Conservation (phyloP, 352 stramenopile genomes). For the Phytophthora rubi region DNA sequence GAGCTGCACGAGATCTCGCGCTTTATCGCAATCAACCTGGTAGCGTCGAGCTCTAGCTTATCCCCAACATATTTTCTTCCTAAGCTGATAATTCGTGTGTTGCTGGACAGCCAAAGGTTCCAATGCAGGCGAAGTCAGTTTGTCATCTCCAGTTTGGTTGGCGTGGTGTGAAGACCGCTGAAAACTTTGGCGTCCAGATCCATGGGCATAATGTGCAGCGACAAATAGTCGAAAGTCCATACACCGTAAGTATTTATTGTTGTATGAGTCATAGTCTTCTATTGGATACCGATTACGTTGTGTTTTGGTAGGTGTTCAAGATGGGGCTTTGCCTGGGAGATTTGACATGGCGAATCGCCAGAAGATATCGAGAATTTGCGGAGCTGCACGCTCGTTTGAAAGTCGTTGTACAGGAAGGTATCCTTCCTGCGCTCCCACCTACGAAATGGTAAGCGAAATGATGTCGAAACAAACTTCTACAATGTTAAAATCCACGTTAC, state of each 20-base stretch:
- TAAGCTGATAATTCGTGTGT: not conserved
- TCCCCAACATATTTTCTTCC: not conserved
- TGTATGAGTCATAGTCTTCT: not conserved
- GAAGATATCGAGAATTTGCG: conserved; percentile 58
- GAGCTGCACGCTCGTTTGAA: conserved; percentile 40
- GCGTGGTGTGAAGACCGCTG: not conserved
- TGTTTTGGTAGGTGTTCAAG: conserved; percentile 44
- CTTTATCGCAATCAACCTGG: conserved; percentile 37
- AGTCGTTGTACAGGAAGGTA: not conserved
- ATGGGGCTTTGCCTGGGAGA: conserved; percentile 46
- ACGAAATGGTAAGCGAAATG: conserved; percentile 44
- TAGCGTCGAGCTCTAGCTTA: conserved; percentile 7
- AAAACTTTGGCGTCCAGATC: conserved; percentile 38
- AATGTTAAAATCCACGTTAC: not conserved
- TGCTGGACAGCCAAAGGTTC: conserved; percentile 3
- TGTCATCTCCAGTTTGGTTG: conserved; percentile 14
- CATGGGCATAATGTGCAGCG: conserved; percentile 43
- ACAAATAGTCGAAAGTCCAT: conserved; percentile 50
- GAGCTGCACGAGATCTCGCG: conserved; percentile 40
- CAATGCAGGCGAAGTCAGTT: conserved; percentile 1
- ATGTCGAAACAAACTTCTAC: not conserved
- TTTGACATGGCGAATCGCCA: conserved; percentile 51
- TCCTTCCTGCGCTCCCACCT: conserved; percentile 45
- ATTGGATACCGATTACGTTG: not conserved
- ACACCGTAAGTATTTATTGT: conserved; percentile 38